Evolutionary conservation across 129 eudicot species (phyloP), one percentile per base, ranked within the genome.

Genomic region (Centella asiatica): DNA sequence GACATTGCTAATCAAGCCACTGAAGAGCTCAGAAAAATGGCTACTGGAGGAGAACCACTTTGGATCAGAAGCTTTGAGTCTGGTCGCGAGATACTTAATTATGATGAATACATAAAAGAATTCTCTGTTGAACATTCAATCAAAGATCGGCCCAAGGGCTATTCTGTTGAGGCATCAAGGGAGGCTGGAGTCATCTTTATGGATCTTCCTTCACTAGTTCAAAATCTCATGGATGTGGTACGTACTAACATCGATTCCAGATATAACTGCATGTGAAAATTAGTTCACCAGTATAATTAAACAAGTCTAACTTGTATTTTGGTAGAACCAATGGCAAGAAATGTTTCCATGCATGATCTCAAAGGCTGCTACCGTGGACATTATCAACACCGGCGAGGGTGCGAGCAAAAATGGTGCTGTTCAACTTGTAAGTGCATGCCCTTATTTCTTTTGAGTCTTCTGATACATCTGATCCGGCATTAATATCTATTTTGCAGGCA

Each of bases 61-160:
- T 93, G 99, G 99, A 72, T 93, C 15, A 69, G 72, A 45, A 85
- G 99, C 72, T 66, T 80, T 48, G 99, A 93, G 54, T 88, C 96
- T 23, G 99, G 96, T 4, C 79, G 96, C 2, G 96, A 93, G 64
- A 85, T 93, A 57, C 96, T 93, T 37, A 93, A 93, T 64, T 93
- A 93, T 60, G 99, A 88, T 70, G 95, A 88, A 62, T 93, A 93
- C 70, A 40, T 64, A 74, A 85, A 71, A 48, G 74, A 78, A 74
- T 82, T 88, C 45, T 58, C 72, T 28, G 26, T 51, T 9, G 76
- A 74, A 23, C 65, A 24, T 57, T 57, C 75, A 7, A 54, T 76
- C 67, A 66, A 42, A 57, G 72, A 36, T 62, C 62, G 56, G 67
- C 77, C 69, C 14, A 85, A 74, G 71, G 78, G 63, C 74, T 78